Conservation (phyloP, 148 eudicot species). For the Spergularia marina region DNA sequence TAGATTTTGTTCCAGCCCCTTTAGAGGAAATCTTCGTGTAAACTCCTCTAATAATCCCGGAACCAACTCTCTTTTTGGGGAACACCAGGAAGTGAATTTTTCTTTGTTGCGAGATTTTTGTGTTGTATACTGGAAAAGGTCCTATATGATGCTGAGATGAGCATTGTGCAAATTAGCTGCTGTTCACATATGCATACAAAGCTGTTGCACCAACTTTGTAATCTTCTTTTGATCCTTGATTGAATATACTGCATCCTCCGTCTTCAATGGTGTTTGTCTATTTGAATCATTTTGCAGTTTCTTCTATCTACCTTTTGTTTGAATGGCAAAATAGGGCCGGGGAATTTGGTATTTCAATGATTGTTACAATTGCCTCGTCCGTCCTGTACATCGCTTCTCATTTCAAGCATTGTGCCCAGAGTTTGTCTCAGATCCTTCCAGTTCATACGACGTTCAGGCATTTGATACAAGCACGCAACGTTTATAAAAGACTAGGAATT, state of each 20-base stretch:
- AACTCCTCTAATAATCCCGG: slow-evolving; percentile 21
- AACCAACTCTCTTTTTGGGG: neutral
- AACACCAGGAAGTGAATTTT: slow-evolving; percentile 10
- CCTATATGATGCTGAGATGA: slow-evolving; percentile 12
- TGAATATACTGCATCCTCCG: neutral
- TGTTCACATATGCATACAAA: neutral
- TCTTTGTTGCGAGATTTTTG: neutral
- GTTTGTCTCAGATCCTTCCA: too few species aligned
- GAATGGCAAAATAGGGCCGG: too few species aligned
- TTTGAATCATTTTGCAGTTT: too few species aligned
- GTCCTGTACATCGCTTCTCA: too few species aligned
- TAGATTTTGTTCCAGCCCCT: slow-evolving; percentile 24
- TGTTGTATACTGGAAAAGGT: slow-evolving; percentile 3
- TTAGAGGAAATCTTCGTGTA: slow-evolving; percentile 17
- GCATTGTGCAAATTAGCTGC: neutral
- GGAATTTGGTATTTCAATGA: too few species aligned
- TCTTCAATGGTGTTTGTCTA: neutral
- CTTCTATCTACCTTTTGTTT: too few species aligned
- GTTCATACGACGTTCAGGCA: too few species aligned
- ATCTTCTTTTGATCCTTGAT: slow-evolving; percentile 8
- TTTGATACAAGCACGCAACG: too few species aligned
- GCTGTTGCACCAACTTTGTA: slow-evolving; percentile 13
- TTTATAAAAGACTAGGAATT: too few species aligned
- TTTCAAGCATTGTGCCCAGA: too few species aligned
- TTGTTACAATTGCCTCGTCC: too few species aligned